Conservation (phyloP, 108 stramenopile species). For the Nitzschia palea region DNA sequence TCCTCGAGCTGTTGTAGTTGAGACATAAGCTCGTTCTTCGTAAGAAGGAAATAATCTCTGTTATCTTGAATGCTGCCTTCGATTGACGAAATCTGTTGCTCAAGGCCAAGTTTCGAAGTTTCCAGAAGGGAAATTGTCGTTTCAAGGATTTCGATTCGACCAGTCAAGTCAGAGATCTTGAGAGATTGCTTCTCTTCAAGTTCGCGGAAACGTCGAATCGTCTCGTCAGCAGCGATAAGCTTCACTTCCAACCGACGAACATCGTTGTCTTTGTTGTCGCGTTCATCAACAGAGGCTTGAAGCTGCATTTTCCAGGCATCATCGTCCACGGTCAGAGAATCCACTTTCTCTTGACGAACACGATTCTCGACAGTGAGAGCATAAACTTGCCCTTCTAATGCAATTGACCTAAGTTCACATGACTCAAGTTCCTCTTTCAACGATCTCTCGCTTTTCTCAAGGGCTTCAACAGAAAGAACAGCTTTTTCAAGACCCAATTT, state of each 20-base stretch:
- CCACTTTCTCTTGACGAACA: neutral
- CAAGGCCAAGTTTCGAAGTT: slow-evolving; percentile 4
- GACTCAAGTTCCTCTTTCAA: slow-evolving; percentile 12
- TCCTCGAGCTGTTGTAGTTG: slow-evolving; percentile 6
- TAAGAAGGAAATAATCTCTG: neutral
- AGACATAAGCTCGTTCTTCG: neutral
- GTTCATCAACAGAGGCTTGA: too few relatives aligned
- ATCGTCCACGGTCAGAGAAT: too few relatives aligned
- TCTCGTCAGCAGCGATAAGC: neutral
- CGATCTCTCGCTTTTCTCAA: neutral
- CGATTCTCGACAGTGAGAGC: neutral
- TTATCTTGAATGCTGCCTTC: neutral
- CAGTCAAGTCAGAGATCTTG: neutral
- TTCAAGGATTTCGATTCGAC: slow-evolving; percentile 11
- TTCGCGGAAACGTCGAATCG: neutral
- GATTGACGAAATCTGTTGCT: slow-evolving; percentile 6
- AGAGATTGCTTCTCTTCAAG: neutral
- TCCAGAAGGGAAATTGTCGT: slow-evolving; percentile 10
- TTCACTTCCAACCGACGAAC: neutral
- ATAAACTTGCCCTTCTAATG: neutral
- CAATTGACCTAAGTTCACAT: neutral
- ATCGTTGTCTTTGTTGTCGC: neutral
- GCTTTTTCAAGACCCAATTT: neutral
- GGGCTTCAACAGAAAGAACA: neutral
- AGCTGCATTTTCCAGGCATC: too few relatives aligned